phyloP scores from a whole-genome alignment of 768 basidiomycete species.

The Mycena olivaceomarginata region DNA sequence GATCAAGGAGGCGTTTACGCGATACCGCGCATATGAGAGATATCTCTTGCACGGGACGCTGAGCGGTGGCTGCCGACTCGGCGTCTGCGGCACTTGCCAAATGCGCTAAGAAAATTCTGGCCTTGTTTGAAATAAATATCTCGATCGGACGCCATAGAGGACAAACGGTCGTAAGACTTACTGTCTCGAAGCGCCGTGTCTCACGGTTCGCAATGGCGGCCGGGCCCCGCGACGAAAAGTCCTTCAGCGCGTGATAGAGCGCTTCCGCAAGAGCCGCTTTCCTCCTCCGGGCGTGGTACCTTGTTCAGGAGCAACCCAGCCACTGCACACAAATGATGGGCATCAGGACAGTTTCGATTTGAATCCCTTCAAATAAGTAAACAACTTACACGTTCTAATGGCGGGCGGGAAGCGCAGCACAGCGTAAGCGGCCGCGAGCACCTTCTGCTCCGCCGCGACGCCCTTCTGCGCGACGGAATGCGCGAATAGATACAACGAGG shows the following conservation, averaged over 20 bases:
- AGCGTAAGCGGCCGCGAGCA: slow-evolving; percentile 47
- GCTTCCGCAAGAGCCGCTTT: slow-evolving; percentile 50
- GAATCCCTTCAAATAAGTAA: neutral
- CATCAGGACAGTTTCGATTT: neutral
- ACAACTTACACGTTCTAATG: slow-evolving; percentile 48
- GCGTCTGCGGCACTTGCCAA: slow-evolving; percentile 30
- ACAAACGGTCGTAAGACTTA: neutral
- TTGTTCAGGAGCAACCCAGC: slow-evolving; percentile 48
- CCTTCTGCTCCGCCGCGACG: slow-evolving; percentile 37
- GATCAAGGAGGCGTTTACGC: slow-evolving; percentile 47
- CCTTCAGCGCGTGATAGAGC: slow-evolving; percentile 47
- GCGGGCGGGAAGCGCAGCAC: slow-evolving; percentile 52
- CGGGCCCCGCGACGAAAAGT: slow-evolving; percentile 46
- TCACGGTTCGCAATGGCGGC: slow-evolving; percentile 38
- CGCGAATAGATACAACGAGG: slow-evolving; percentile 51
- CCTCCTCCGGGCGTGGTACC: slow-evolving; percentile 45
- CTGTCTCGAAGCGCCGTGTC: slow-evolving; percentile 45
- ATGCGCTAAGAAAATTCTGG: slow-evolving; percentile 42
- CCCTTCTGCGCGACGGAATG: slow-evolving; percentile 47
- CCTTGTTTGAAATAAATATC: neutral
- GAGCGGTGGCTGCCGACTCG: neutral
- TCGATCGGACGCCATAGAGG: neutral
- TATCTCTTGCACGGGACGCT: slow-evolving; percentile 45
- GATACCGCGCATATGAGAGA: slow-evolving; percentile 48
- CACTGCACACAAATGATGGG: slow-evolving; percentile 38